A percentile compares a stretch with the other conserved stretches of the same genome.
Evolutionary conservation across 2,329 filamentous ascomycete species (phyloP).

Genomic region (Botrytis sinoallii): DNA sequence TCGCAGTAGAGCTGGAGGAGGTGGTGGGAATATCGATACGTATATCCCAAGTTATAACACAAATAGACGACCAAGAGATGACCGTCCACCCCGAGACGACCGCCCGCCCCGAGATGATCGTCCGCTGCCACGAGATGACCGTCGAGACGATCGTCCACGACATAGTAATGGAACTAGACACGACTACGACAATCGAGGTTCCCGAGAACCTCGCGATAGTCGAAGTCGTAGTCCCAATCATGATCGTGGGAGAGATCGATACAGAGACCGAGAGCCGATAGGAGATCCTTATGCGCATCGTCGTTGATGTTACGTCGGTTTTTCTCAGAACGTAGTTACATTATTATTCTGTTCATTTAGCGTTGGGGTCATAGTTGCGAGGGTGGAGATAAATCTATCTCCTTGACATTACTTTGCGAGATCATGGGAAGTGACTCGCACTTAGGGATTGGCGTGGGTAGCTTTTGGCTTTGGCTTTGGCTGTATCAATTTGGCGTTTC

Average conservation of each 20-base stretch:
- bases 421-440: slow-evolving; percentile 1
- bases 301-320: background rate
- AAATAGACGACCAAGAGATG: slow-evolving; percentile 37
- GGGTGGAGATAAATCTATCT: background rate
- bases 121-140: slow-evolving; percentile 39
- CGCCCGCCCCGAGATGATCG: slow-evolving; percentile 41
- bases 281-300: slow-evolving; percentile 24
- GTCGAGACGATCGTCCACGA: slow-evolving; percentile 31
- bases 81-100: slow-evolving; percentile 40
- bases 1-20: slow-evolving; percentile 26
- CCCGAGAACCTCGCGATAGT: slow-evolving; percentile 38
- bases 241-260: slow-evolving; percentile 42
- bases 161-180: slow-evolving; percentile 41
- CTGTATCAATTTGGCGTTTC: slow-evolving; percentile 11
- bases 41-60: slow-evolving; percentile 49
- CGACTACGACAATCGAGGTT: slow-evolving; percentile 42
- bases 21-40: slow-evolving; percentile 42
- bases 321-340: background rate
- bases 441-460: slow-evolving; percentile 1
- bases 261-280: slow-evolving; percentile 41
- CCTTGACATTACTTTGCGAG: background rate
- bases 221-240: slow-evolving; percentile 43
- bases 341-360: slow-evolving; percentile 14
- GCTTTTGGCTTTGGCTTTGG: slow-evolving; percentile 5
- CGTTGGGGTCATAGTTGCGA: background rate